These are phyloP conservation scores for Populus alba DNA, from an alignment of 345 rosid species.

Conservation along the genomic window DNA sequence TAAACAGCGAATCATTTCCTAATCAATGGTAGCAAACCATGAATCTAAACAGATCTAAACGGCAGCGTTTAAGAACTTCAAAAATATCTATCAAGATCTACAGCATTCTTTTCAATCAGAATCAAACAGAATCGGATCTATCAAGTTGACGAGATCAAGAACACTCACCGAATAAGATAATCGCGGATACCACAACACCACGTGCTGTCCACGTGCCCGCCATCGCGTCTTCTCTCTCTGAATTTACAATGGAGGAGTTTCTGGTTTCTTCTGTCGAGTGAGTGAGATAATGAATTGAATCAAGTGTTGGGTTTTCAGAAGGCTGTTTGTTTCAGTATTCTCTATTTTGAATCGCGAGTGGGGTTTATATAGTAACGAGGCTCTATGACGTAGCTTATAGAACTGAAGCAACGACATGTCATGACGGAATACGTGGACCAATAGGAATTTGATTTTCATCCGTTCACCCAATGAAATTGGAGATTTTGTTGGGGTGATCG, in stretches of 20 bases:
- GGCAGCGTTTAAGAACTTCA: background rate
- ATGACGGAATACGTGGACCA: constrained; percentile 60
- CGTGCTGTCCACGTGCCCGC: constrained; percentile 56
- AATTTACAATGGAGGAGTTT: background rate
- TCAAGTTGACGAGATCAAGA: background rate
- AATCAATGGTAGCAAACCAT: background rate
- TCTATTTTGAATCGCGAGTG: background rate
- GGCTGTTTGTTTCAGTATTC: background rate
- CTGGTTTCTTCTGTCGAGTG: background rate
- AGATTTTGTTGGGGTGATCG: constrained; percentile 42
- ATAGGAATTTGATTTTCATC: constrained; percentile 12
- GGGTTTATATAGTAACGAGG: constrained; percentile 1
- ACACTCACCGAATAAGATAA: constrained; percentile 54
- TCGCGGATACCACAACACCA: constrained; percentile 44
- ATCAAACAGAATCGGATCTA: constrained; percentile 16
- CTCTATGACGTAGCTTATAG: background rate
- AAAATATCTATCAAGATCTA: background rate
- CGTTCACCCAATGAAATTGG: constrained; percentile 37
- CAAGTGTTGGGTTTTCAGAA: background rate
- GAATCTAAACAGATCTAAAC: background rate
- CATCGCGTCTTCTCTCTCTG: constrained; percentile 27
- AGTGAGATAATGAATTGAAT: background rate
- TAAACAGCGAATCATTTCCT: background rate
- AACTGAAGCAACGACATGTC: constrained; percentile 37
- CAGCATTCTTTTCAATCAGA: background rate